Conservation (phyloP, 2,329 filamentous ascomycete species). For the Clonostachys chloroleuca region DNA sequence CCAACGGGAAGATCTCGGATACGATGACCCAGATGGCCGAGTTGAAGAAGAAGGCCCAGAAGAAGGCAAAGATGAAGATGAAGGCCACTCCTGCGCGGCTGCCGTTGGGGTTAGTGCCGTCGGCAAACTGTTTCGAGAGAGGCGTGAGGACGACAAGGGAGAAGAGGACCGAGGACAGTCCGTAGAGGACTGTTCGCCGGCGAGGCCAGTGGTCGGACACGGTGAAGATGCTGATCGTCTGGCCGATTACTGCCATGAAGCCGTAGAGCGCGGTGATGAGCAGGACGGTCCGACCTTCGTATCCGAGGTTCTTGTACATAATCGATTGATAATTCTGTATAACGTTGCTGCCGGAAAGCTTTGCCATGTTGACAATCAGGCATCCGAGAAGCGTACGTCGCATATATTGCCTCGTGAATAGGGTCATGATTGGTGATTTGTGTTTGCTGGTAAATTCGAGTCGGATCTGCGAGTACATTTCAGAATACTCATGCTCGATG, state of each 20-base stretch:
- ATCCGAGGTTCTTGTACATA: conserved; percentile 33
- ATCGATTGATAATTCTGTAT: conserved; percentile 22
- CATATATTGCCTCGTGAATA: conserved; percentile 15
- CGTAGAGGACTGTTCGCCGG: not conserved
- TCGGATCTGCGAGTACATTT: conserved; percentile 15
- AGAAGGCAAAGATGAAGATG: conserved; percentile 16
- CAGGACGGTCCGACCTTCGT: conserved; percentile 39
- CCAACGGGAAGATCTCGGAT: conserved; percentile 13
- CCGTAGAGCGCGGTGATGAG: conserved; percentile 37
- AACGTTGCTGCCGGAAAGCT: conserved; percentile 14
- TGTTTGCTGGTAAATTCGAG: conserved; percentile 9
- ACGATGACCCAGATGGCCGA: conserved; percentile 16
- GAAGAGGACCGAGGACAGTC: conserved; percentile 5
- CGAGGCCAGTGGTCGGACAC: conserved; percentile 18
- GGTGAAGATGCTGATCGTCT: conserved; percentile 16
- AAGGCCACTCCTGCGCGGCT: conserved; percentile 15
- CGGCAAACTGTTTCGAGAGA: conserved; percentile 11
- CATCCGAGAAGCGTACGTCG: conserved; percentile 13
- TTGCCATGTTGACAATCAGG: conserved; percentile 17
- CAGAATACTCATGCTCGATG: conserved; percentile 7
- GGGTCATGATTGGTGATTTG: not conserved
- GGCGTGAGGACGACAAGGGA: conserved; percentile 10
- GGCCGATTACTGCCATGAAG: conserved; percentile 16
- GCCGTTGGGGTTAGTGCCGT: conserved; percentile 8
- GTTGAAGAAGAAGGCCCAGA: conserved; percentile 20